Evolutionary conservation across 495 filamentous ascomycete species (phyloP).

Genomic region (Cudoniella acicularis): DNA sequence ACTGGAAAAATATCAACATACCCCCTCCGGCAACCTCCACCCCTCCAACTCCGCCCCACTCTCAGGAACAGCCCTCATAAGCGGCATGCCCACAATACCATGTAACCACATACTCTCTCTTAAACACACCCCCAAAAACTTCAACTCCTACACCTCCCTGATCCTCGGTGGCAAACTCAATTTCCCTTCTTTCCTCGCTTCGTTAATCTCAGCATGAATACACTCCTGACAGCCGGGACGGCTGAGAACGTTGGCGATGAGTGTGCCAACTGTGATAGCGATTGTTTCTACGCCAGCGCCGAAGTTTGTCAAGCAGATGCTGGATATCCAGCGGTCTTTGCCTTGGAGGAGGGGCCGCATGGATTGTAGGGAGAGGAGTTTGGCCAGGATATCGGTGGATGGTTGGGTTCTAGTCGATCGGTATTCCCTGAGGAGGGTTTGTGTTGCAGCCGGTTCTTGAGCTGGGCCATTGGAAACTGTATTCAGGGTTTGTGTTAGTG

Average conservation of each 20-base stretch:
- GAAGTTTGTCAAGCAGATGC: constrained; percentile 44
- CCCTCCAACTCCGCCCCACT: constrained; percentile 8
- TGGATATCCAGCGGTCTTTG: constrained; percentile 37
- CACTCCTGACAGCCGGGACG: constrained; percentile 22
- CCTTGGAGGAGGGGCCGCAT: constrained; percentile 33
- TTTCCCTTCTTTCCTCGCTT: constrained; percentile 4
- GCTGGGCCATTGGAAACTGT: too few species aligned
- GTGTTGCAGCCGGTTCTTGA: too few species aligned
- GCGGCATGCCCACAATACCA: constrained; percentile 2
- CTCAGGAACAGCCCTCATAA: constrained; percentile 7
- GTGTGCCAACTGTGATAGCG: constrained; percentile 41
- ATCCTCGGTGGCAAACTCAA: too few species aligned
- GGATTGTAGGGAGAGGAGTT: constrained; percentile 35
- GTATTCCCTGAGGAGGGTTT: too few species aligned
- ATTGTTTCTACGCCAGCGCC: constrained; percentile 44
- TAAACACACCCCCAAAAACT: constrained; percentile 10
- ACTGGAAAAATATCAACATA: background rate
- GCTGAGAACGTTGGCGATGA: constrained; percentile 32
- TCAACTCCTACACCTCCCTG: constrained; percentile 2
- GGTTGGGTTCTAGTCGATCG: too few species aligned
- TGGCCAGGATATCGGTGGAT: constrained; percentile 10
- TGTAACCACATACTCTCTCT: constrained; percentile 15
- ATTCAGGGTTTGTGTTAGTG: too few species aligned
- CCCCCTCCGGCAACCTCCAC: constrained; percentile 5
- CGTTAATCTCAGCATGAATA: constrained; percentile 27